Percentiles rank a stretch among this genome's conserved stretches.
Evolutionary conservation across 768 basidiomycete species (phyloP).

Genomic region (Phaeolepiota aurea): DNA sequence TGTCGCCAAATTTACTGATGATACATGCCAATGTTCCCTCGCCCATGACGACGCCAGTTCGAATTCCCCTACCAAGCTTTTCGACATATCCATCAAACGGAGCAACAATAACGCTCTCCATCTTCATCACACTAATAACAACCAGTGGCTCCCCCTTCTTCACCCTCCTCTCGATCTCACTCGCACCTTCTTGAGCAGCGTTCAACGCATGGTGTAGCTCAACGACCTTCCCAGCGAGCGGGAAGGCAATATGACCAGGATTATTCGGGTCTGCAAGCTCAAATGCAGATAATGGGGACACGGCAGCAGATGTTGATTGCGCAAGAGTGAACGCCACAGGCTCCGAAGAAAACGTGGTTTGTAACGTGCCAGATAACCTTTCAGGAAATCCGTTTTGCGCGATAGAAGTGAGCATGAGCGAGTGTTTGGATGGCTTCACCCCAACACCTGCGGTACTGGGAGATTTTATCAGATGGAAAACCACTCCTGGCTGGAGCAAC

Average conservation of each 20-base stretch:
- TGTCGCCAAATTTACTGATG: constrained; percentile 1
- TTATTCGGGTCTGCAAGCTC: constrained; percentile 28
- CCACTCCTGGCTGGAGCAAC: constrained; percentile 24
- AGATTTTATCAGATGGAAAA: constrained; percentile 23
- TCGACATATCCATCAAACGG: constrained; percentile 20
- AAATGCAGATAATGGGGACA: constrained; percentile 14
- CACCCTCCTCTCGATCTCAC: constrained; percentile 8
- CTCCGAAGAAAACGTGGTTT: constrained; percentile 20
- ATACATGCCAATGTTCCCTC: constrained; percentile 27
- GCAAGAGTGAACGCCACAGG: constrained; percentile 22
- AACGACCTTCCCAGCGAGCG: constrained; percentile 27
- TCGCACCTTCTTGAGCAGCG: constrained; percentile 1
- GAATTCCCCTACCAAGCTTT: constrained; percentile 22
- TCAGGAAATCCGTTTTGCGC: constrained; percentile 26
- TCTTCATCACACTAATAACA: constrained; percentile 31
- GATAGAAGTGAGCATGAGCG: constrained; percentile 21
- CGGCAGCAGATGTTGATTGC: constrained; percentile 20
- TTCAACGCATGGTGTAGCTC: constrained; percentile 23
- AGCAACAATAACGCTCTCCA: constrained; percentile 25
- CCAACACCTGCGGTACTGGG: constrained; percentile 4
- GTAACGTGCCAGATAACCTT: constrained; percentile 23
- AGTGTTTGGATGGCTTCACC: constrained; percentile 16
- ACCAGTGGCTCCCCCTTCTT: constrained; percentile 24
- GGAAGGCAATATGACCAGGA: constrained; percentile 18
- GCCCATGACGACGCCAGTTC: constrained; percentile 20